phyloP scores from a whole-genome alignment of 495 filamentous ascomycete species.

The Trichocladium uniseriatum region DNA sequence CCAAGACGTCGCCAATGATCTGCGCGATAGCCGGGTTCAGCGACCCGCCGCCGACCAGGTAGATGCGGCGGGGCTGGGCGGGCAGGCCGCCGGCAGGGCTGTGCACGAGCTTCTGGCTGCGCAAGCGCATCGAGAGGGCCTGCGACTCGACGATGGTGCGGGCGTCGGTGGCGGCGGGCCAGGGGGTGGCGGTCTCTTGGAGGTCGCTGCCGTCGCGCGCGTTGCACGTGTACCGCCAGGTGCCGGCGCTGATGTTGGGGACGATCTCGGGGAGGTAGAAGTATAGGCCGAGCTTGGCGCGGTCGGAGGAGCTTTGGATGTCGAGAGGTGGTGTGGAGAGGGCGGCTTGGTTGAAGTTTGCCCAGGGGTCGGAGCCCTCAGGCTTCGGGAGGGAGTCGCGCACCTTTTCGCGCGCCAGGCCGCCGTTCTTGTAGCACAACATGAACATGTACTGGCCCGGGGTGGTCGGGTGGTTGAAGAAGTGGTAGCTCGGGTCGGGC shows the following conservation, averaged over 20 bases:
- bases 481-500: constrained; percentile 78
- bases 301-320: constrained; percentile 41
- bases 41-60: constrained; percentile 86
- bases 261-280: constrained; percentile 95
- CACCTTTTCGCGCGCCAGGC: constrained; percentile 80
- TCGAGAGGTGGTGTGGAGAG: constrained; percentile 58
- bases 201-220: constrained; percentile 39
- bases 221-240: constrained; percentile 70
- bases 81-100: constrained; percentile 48
- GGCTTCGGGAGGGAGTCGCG: constrained; percentile 53
- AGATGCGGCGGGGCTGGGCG: constrained; percentile 78
- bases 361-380: constrained; percentile 51
- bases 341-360: constrained; percentile 62
- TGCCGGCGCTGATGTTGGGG: constrained; percentile 73
- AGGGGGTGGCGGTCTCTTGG: constrained; percentile 31
- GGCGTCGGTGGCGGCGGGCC: constrained; percentile 52
- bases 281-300: constrained; percentile 77
- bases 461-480: constrained; percentile 83
- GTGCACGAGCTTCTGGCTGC: constrained; percentile 64
- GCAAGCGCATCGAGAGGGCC: constrained; percentile 77
- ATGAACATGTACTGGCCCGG: constrained; percentile 91
- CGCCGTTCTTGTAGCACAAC: constrained; percentile 99
- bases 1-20: constrained; percentile 76
- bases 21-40: constrained; percentile 79
- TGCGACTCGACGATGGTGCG: constrained; percentile 91